Conservation (phyloP, 78 protist species). For the Monocercomonoides exilis region DNA sequence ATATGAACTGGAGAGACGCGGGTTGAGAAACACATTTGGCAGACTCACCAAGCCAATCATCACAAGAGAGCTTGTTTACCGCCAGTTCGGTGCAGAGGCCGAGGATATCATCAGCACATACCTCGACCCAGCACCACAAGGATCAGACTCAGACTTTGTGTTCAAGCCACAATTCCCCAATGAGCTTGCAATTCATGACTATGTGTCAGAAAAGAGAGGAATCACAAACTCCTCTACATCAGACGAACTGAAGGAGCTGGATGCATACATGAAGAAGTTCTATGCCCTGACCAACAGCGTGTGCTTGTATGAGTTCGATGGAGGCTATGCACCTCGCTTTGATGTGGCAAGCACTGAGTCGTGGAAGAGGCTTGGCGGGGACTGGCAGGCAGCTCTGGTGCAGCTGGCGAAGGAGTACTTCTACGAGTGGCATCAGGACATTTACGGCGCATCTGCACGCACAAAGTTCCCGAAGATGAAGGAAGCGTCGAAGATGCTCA, state of each 20-base stretch:
- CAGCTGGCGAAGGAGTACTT: not conserved
- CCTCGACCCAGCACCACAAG: not conserved
- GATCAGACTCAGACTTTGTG: not conserved
- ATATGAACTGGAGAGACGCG: not conserved
- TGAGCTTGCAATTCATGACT: not conserved
- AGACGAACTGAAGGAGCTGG: not conserved
- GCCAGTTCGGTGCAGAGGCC: not conserved
- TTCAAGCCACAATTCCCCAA: constrained; percentile 12
- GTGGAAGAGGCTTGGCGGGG: not conserved
- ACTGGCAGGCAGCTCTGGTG: not conserved
- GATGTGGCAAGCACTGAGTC: not conserved
- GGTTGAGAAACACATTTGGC: constrained; percentile 16
- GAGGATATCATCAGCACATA: not conserved
- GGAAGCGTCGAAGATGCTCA: not conserved
- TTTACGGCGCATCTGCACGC: not conserved
- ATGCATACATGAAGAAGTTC: not conserved
- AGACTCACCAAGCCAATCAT: constrained; percentile 13
- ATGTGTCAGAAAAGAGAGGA: not conserved
- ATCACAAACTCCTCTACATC: not conserved
- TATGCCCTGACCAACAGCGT: not conserved
- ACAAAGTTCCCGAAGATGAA: constrained; percentile 5
- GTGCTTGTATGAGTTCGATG: not conserved
- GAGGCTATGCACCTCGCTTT: not conserved
- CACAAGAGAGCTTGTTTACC: not conserved
- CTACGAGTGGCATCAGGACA: not conserved